Conservation (phyloP, 1,284 basidiomycete species). For the Neonothopanus nambi region DNA sequence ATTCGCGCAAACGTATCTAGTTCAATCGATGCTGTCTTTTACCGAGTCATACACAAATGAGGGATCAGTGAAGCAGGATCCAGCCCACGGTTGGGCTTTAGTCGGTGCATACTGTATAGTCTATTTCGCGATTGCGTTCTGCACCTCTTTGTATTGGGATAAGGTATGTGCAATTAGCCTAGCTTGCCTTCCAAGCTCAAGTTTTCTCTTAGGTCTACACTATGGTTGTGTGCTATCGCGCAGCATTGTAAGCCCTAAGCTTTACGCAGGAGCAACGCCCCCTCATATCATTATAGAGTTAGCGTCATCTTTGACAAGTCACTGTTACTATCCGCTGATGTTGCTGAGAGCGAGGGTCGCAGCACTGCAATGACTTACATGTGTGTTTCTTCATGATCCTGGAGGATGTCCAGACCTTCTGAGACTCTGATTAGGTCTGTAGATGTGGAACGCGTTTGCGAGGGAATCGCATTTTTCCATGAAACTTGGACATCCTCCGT, state of each 20-base stretch:
- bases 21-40: slow-evolving; percentile 22
- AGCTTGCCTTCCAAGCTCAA: not conserved
- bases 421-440: slow-evolving; percentile 18
- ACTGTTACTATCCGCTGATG: slow-evolving; percentile 16
- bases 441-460: slow-evolving; percentile 27
- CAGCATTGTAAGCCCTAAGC: slow-evolving; percentile 4
- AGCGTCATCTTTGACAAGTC: slow-evolving; percentile 22
- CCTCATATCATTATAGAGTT: slow-evolving; percentile 8
- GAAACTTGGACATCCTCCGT: slow-evolving; percentile 25
- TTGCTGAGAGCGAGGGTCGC: slow-evolving; percentile 15
- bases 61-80: not conserved
- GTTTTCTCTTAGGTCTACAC: slow-evolving; percentile 2
- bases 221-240: slow-evolving; percentile 6
- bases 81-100: slow-evolving; percentile 25
- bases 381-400: slow-evolving; percentile 9
- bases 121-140: slow-evolving; percentile 21
- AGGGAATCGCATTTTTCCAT: slow-evolving; percentile 25
- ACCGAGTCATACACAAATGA: slow-evolving; percentile 15
- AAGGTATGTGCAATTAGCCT: slow-evolving; percentile 16
- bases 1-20: slow-evolving; percentile 27
- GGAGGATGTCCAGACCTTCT: not conserved
- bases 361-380: slow-evolving; percentile 23
- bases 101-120: slow-evolving; percentile 25
- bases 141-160: slow-evolving; percentile 27
- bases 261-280: slow-evolving; percentile 7